These are phyloP conservation scores for Pythium plurisporium DNA, from an alignment of 352 stramenopile genomes.

Conservation along the genomic window DNA sequence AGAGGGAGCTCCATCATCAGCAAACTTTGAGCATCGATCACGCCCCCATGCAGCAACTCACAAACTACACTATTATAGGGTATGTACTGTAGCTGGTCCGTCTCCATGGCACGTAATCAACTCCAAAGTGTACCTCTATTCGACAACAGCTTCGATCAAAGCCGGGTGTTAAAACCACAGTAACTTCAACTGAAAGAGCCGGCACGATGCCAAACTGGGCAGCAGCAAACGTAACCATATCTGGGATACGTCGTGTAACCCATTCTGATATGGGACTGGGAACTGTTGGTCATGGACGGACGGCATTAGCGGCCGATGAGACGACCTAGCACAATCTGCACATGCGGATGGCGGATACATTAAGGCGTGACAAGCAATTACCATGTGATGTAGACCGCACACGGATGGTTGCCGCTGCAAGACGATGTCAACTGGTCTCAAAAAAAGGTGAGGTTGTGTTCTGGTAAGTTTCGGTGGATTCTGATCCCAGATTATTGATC, in stretches of 20 bases:
- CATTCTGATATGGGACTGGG: slow-evolving; percentile 15
- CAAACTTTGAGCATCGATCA: slow-evolving; percentile 1
- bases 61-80: no score
- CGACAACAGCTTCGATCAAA: background rate
- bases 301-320: no score
- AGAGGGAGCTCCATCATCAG: background rate
- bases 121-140: background rate
- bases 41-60: slow-evolving; percentile 6
- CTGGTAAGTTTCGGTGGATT: slow-evolving; percentile 4
- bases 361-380: background rate
- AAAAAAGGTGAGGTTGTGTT: background rate
- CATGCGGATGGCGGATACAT: background rate
- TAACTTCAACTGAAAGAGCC: slow-evolving; percentile 18
- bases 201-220: background rate
- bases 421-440: background rate
- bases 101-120: slow-evolving; percentile 1
- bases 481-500: background rate
- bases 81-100: background rate
- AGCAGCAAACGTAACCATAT: background rate
- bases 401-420: no score
- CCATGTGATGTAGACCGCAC: no score
- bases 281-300: no score
- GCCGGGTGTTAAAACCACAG: slow-evolving; percentile 8
- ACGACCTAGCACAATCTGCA: background rate
- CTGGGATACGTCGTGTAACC: background rate